Evolutionary conservation across 768 basidiomycete species (phyloP), one percentile per base, ranked within the genome.

Genomic region (Pleurotus pulmonarius): DNA sequence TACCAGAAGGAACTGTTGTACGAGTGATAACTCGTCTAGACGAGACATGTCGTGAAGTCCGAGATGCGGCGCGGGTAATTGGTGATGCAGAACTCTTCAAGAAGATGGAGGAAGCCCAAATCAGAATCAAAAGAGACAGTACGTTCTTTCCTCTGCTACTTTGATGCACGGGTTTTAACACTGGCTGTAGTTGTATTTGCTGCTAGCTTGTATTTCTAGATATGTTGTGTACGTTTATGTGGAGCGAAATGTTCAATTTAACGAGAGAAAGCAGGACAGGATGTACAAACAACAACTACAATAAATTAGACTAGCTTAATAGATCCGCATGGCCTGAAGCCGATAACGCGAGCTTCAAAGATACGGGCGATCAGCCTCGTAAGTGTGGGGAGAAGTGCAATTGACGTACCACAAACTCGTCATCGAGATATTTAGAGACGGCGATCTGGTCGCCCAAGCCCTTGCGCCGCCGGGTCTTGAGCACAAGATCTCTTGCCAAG

Each of bases 371-470:
- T 34, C 29, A 34, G 29, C 29, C 29, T 34, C 11, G 7, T 34
- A 34, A 8, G 11, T 34, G 29, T 34, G 29, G 29, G 9, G 29
- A 34, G 2, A n/a, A 54, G 46, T 18, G 40, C 25, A 47, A 51
- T 51, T 34, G 8, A 82, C 88, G 67, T 69, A 91, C 87, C 77
- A 92, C 87, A 79, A 95, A 95, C 78, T 98, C 95, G 67, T 97
- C 94, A 70, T 98, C 95, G 68, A 98, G 70, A 73, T 97, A 98
- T 72, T 97, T 98, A 29, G 94, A 94, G 59, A 97, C 95, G 6
- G 94, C 92, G 60, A 98, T 96, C 73, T 94, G 92, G 71, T 98
- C 96, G 22, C 94, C 94, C 25, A 98, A 82, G 18, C 97, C 97
- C 69, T 99, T 99, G 67, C 97, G 79, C 73, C 97, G 81, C 57